A percentile compares a stretch with the other conserved stretches of the same genome.
These are phyloP conservation scores for Debaryomycetaceae sp. DNA, from an alignment of 1,139 yeast genomes.

Conservation along the genomic window DNA sequence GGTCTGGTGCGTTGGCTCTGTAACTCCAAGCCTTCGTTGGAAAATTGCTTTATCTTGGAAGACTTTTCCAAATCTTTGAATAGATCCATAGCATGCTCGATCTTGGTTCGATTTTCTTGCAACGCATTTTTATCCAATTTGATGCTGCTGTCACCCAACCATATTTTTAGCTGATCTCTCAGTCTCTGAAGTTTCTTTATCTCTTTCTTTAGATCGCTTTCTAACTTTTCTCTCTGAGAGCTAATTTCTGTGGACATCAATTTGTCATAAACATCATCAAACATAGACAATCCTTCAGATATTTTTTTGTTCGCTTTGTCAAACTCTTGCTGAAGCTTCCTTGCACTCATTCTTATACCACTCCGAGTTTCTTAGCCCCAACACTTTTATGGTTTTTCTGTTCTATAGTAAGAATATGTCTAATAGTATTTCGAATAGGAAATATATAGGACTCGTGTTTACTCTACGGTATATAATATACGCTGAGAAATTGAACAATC, in stretches of 20 bases:
- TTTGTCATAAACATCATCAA: constrained; percentile 86
- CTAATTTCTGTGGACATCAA: constrained; percentile 77
- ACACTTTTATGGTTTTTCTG: neutral
- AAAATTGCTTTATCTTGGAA: constrained; percentile 93
- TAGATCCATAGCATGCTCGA: constrained; percentile 94
- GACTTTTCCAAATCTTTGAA: constrained; percentile 93
- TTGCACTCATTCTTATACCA: constrained; percentile 35
- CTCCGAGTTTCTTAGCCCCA: neutral
- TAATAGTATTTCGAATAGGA: neutral
- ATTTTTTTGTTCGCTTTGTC: constrained; percentile 95
- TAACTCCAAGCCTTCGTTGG: constrained; percentile 87
- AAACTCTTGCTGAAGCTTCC: constrained; percentile 68
- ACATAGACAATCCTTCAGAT: constrained; percentile 84
- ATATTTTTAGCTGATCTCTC: constrained; percentile 92
- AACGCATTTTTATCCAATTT: constrained; percentile 78
- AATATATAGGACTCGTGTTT: neutral
- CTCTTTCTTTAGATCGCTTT: constrained; percentile 90
- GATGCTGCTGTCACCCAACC: constrained; percentile 91
- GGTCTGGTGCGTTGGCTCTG: constrained; percentile 41
- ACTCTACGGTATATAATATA: neutral
- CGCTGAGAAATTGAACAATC: too few relatives aligned
- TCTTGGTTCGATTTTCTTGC: constrained; percentile 75
- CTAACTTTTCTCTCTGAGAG: constrained; percentile 92
- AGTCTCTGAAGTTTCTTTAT: constrained; percentile 92
- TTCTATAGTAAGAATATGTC: neutral